A percentile compares a stretch with the other conserved stretches of the same genome.
Evolutionary conservation across 148 eudicot species (phyloP).

Genomic region (Chenopodium berlandieri): DNA sequence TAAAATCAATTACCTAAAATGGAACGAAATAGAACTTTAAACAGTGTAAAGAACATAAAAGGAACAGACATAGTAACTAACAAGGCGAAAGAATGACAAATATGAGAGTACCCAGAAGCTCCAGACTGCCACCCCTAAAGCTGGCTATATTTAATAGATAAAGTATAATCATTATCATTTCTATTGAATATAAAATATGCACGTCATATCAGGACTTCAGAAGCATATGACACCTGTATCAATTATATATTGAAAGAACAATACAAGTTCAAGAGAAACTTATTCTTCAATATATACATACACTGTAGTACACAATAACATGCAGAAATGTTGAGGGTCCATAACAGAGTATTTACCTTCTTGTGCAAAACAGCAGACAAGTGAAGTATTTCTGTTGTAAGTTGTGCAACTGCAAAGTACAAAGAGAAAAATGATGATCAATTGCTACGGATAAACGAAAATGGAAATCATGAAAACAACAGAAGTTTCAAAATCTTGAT

Average conservation of each 20-base stretch:
- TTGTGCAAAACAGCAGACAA: constrained; percentile 36
- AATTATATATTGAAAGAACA: not conserved
- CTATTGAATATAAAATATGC: not conserved
- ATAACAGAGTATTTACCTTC: constrained; percentile 19
- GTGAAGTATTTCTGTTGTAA: constrained; percentile 33
- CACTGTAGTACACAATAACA: not conserved
- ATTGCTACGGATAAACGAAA: not conserved
- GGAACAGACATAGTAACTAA: no score
- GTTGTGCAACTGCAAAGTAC: constrained; percentile 32
- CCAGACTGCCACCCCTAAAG: not conserved
- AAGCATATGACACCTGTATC: not conserved
- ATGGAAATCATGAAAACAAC: not conserved
- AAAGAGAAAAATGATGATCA: not conserved
- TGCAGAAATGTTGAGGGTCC: not conserved
- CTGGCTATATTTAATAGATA: not conserved
- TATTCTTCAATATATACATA: not conserved
- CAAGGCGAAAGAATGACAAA: not conserved
- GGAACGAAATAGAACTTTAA: no score
- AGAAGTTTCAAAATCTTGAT: not conserved
- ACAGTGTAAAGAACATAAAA: no score
- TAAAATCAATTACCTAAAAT: no score
- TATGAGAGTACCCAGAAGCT: not conserved
- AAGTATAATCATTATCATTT: not conserved
- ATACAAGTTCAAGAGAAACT: constrained; percentile 1
- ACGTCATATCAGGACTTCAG: not conserved